These are phyloP conservation scores for Pistacia vera DNA, from an alignment of 345 rosid genomes.

Conservation along the genomic window DNA sequence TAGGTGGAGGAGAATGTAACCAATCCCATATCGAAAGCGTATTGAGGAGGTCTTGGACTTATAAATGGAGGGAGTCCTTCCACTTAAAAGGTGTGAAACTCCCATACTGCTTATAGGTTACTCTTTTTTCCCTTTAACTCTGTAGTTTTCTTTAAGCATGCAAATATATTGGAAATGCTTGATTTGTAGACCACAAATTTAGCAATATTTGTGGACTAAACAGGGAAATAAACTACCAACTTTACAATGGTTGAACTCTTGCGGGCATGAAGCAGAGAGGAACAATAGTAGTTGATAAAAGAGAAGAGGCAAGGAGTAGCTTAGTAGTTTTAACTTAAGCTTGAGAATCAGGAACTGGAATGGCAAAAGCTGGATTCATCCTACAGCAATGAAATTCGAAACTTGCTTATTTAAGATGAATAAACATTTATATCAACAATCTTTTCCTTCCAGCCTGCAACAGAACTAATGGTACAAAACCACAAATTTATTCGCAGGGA, in stretches of 20 bases:
- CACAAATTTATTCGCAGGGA: background rate
- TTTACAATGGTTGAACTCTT: background rate
- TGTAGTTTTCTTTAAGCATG: background rate
- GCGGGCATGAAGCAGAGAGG: background rate
- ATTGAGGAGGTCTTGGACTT: too few species aligned
- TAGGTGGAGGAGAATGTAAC: too few species aligned
- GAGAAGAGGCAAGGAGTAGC: too few species aligned
- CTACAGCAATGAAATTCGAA: background rate
- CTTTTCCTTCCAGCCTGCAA: constrained; percentile 5
- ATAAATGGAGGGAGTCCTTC: too few species aligned
- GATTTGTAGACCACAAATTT: background rate
- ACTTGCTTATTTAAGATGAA: background rate
- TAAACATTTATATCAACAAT: constrained; percentile 11
- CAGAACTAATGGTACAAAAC: constrained; percentile 9
- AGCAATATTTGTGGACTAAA: background rate
- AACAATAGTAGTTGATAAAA: background rate
- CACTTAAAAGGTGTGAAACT: too few species aligned
- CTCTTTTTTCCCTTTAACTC: too few species aligned
- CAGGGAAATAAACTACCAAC: background rate
- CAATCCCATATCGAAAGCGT: too few species aligned
- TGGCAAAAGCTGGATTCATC: background rate
- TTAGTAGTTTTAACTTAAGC: background rate
- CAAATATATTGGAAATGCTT: background rate
- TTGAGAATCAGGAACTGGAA: background rate
- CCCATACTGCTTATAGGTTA: background rate